phyloP scores from a whole-genome alignment of 2,329 filamentous ascomycete species.

The Sclerotiophoma versabilis region DNA sequence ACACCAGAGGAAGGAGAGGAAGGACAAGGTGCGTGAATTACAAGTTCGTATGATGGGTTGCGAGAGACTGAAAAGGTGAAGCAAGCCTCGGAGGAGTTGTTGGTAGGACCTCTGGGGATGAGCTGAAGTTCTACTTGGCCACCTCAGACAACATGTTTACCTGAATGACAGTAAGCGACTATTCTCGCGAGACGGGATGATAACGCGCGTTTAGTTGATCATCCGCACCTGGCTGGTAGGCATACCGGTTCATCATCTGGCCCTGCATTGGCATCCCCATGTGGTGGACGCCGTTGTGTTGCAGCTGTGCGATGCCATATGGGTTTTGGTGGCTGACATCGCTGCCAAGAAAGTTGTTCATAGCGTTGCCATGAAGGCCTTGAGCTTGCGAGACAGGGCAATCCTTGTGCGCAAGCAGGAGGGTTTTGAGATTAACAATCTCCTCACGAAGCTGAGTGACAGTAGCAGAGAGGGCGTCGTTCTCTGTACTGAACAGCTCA shows the following conservation, averaged over 20 bases:
- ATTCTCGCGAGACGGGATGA: slow-evolving; percentile 31
- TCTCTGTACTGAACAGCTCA: slow-evolving; percentile 89
- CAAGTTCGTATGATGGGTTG: slow-evolving; percentile 30
- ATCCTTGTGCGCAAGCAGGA: slow-evolving; percentile 93
- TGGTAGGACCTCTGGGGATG: not conserved
- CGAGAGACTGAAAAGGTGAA: slow-evolving; percentile 13
- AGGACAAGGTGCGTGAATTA: slow-evolving; percentile 39
- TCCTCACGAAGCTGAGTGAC: slow-evolving; percentile 88
- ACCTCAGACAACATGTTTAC: slow-evolving; percentile 31
- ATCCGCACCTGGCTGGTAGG: slow-evolving; percentile 38
- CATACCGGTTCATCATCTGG: slow-evolving; percentile 50
- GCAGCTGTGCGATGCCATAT: slow-evolving; percentile 57
- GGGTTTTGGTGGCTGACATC: slow-evolving; percentile 56
- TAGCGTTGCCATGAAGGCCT: slow-evolving; percentile 64
- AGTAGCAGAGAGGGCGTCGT: slow-evolving; percentile 83
- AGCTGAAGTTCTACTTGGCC: not conserved
- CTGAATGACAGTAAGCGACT: slow-evolving; percentile 41
- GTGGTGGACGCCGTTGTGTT: slow-evolving; percentile 50
- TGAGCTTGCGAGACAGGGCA: slow-evolving; percentile 92
- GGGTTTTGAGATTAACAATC: slow-evolving; percentile 91
- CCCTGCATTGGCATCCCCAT: slow-evolving; percentile 51
- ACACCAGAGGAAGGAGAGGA: slow-evolving; percentile 29
- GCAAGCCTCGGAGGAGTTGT: not conserved
- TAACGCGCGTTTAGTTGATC: slow-evolving; percentile 40
- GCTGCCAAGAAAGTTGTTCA: slow-evolving; percentile 58